Evolutionary conservation across 352 stramenopile species (phyloP).

Genomic region (Phytopythium montanum): DNA sequence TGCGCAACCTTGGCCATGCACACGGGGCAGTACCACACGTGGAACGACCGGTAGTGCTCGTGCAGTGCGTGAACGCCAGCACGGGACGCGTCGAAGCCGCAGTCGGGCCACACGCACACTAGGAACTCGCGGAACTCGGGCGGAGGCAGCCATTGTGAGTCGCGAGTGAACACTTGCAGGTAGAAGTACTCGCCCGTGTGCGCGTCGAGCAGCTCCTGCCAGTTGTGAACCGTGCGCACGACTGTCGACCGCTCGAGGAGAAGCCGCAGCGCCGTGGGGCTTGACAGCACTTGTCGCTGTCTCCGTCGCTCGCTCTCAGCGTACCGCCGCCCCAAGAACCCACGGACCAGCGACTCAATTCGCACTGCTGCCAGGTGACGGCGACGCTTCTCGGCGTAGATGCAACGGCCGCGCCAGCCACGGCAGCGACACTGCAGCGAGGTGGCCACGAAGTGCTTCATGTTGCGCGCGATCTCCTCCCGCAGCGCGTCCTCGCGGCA

Average conservation of each 20-base stretch:
- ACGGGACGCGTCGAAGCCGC: slow-evolving; percentile 33
- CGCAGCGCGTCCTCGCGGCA: slow-evolving; percentile 57
- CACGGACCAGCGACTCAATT: slow-evolving; percentile 58
- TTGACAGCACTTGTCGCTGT: slow-evolving; percentile 59
- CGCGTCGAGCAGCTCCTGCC: slow-evolving; percentile 74
- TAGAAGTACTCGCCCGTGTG: slow-evolving; percentile 88
- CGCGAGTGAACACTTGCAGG: slow-evolving; percentile 75
- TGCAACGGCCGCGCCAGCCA: slow-evolving; percentile 50
- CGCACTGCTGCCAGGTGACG: slow-evolving; percentile 47
- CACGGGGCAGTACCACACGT: slow-evolving; percentile 80
- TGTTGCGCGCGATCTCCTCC: slow-evolving; percentile 71
- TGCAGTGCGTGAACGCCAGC: slow-evolving; percentile 73
- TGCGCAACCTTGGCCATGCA: slow-evolving; percentile 64
- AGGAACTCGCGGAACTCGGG: slow-evolving; percentile 64
- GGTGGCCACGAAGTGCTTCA: slow-evolving; percentile 70
- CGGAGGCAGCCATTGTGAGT: slow-evolving; percentile 75
- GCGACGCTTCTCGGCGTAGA: slow-evolving; percentile 22
- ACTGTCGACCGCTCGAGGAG: slow-evolving; percentile 64
- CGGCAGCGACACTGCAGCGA: slow-evolving; percentile 62
- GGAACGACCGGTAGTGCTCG: slow-evolving; percentile 57
- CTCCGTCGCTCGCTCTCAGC: slow-evolving; percentile 45
- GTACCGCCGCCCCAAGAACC: slow-evolving; percentile 37
- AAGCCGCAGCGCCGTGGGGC: slow-evolving; percentile 56
- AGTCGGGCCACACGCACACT: slow-evolving; percentile 58
- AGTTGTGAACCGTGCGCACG: slow-evolving; percentile 57